Evolutionary conservation across 441 rosid species (phyloP), one percentile per base, ranked within the genome.

Genomic region (Oxalis stricta): DNA sequence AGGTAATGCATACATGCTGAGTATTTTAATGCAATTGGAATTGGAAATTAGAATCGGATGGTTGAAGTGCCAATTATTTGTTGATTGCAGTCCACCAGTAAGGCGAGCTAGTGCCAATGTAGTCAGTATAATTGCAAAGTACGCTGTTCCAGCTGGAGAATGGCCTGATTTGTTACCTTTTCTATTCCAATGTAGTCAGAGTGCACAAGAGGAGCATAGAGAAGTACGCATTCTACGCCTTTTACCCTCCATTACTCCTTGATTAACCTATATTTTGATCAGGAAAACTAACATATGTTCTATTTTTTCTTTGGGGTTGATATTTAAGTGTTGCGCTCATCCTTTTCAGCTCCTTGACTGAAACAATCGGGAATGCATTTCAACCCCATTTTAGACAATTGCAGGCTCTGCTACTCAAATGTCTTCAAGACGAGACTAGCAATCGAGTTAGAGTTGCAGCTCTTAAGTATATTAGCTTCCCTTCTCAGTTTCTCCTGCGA

Each of bases 91-190:
- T 61, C 72, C 93, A 1, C 94, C 87, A 0, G 99, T 92, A 55
- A 71, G 99, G 59, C 81, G 92, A 59, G 99, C 99, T 19, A 92
- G 99, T 59, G 97, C 99, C 4, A 87, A 92, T 60, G 99, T 87
- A 35, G 97, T 92, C 47, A 87, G 97, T 52, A 78, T 92, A 7
- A 61, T 87, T 5, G 97, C 99, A 0, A 92, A 92, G 66, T 87
- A 92, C 33, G 94, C 94, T 10, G 91, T 92, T 52, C 93, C 94
- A 14, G 87, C 84, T 1, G 97, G 99, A 46, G 99, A 92, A 64
- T 87, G 99, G 99, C 84, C 94, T 41, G 99, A 92, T 52, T 71
- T 92, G 41, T 67, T 92, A 46, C 79, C 87, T 0, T 84, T 92
- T 57, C 52, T 92, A 70, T 87, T 92, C 54, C 92, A 92, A 24